These are phyloP conservation scores for Dendryphion nanum DNA, from an alignment of 2,329 filamentous ascomycete species.

Conservation along the genomic window DNA sequence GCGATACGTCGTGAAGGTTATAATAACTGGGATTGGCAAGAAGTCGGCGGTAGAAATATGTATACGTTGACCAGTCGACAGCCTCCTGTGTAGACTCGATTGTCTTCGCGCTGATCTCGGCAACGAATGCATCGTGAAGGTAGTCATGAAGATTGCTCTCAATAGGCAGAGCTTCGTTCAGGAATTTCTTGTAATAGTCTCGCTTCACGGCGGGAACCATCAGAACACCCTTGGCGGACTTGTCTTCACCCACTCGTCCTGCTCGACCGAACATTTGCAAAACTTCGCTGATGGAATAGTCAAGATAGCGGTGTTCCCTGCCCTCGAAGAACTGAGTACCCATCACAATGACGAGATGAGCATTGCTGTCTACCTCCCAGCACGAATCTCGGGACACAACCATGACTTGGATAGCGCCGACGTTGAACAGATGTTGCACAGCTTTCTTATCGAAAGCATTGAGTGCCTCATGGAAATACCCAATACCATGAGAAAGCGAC, in stretches of 20 bases:
- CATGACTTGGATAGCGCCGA: conserved; percentile 86
- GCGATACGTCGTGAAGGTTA: conserved; percentile 80
- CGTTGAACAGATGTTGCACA: conserved; percentile 85
- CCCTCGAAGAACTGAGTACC: conserved; percentile 97
- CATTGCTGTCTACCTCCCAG: conserved; percentile 87
- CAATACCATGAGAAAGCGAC: conserved; percentile 88
- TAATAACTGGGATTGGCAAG: conserved; percentile 97
- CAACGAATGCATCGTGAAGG: conserved; percentile 93
- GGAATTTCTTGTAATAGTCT: conserved; percentile 98
- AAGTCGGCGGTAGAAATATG: conserved; percentile 94
- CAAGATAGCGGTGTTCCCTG: conserved; percentile 92
- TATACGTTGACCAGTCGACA: conserved; percentile 97
- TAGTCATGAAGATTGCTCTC: conserved; percentile 92
- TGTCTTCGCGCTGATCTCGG: conserved; percentile 94
- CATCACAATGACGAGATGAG: conserved; percentile 94
- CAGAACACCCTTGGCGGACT: conserved; percentile 82
- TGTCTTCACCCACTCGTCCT: conserved; percentile 73
- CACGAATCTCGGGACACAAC: conserved; percentile 83
- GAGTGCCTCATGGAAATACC: conserved; percentile 95
- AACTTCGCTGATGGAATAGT: conserved; percentile 91
- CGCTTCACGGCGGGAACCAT: conserved; percentile 95
- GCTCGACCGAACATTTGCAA: conserved; percentile 98
- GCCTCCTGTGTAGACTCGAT: conserved; percentile 95
- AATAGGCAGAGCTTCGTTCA: conserved; percentile 92
- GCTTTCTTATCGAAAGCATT: conserved; percentile 88